These are phyloP conservation scores for Thelonectria discophora DNA, from an alignment of 2,329 filamentous ascomycete genomes.

Conservation along the genomic window DNA sequence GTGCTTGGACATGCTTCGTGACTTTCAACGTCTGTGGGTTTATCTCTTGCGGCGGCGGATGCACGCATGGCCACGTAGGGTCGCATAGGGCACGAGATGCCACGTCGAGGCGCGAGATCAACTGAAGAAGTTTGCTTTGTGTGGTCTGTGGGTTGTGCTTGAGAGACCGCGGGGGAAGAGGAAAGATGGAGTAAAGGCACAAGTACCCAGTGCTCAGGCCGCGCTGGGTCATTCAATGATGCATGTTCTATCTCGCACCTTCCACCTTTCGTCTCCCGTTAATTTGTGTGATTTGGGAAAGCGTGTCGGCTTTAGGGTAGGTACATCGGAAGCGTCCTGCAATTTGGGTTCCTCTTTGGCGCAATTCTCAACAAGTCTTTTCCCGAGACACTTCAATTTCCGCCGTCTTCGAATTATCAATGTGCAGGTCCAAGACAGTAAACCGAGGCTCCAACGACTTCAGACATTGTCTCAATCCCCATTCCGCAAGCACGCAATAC, in stretches of 20 bases:
- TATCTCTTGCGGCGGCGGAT: not conserved
- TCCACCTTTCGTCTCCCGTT: no score
- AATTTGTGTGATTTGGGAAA: not conserved
- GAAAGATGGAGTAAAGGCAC: not conserved
- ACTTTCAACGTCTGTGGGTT: not conserved
- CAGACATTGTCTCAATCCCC: not conserved
- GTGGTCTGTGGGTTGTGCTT: not conserved
- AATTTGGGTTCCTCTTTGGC: not conserved
- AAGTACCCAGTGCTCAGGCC: not conserved
- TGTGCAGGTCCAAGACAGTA: no score
- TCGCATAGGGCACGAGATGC: not conserved
- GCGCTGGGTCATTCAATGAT: no score
- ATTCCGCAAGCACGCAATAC: conserved; percentile 17
- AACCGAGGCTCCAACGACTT: not conserved
- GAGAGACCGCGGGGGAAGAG: not conserved
- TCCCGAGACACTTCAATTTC: conserved; percentile 2
- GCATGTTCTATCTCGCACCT: not conserved
- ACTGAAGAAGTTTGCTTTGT: not conserved
- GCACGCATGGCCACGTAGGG: conserved; percentile 6
- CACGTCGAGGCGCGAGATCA: not conserved
- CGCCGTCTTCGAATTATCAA: not conserved
- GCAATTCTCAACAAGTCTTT: not conserved
- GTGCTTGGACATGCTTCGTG: not conserved
- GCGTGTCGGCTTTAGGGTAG: conserved; percentile 2
- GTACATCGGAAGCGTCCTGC: not conserved